phyloP scores from a whole-genome alignment of 148 eudicot genomes.

The Persicaria tinctoria region DNA sequence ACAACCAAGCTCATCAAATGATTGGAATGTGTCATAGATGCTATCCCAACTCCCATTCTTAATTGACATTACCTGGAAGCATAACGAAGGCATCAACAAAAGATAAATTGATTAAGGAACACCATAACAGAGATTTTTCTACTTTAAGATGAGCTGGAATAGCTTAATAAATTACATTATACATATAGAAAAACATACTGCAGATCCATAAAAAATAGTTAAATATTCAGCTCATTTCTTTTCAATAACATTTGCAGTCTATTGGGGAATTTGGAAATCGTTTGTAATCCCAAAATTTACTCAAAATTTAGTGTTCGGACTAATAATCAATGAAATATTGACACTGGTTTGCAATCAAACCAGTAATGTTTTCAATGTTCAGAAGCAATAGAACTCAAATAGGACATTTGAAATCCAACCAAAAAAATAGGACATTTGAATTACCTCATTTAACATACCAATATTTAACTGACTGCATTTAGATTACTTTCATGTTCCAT shows the following conservation, averaged over 20 bases:
- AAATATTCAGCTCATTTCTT: not conserved
- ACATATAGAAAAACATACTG: not conserved
- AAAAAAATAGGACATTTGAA: not conserved
- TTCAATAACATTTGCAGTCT: not conserved
- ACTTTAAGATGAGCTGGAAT: not conserved
- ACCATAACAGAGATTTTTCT: not conserved
- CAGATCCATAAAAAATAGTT: too few species aligned
- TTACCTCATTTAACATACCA: not conserved
- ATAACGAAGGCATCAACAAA: not conserved
- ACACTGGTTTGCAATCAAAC: not conserved
- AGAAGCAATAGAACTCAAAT: not conserved
- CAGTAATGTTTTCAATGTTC: not conserved
- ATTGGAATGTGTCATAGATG: constrained; percentile 68
- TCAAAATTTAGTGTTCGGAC: not conserved
- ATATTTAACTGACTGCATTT: not conserved
- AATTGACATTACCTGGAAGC: constrained; percentile 65
- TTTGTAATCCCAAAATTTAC: not conserved
- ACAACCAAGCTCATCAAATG: constrained; percentile 32
- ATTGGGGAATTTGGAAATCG: not conserved
- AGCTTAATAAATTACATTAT: not conserved
- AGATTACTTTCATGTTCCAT: not conserved
- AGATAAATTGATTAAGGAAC: not conserved
- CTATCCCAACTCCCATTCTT: constrained; percentile 82
- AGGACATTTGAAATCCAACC: not conserved
- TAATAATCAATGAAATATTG: not conserved